These are phyloP conservation scores for Colletotrichum tropicicola DNA, from an alignment of 2,329 filamentous ascomycete species.

Conservation along the genomic window DNA sequence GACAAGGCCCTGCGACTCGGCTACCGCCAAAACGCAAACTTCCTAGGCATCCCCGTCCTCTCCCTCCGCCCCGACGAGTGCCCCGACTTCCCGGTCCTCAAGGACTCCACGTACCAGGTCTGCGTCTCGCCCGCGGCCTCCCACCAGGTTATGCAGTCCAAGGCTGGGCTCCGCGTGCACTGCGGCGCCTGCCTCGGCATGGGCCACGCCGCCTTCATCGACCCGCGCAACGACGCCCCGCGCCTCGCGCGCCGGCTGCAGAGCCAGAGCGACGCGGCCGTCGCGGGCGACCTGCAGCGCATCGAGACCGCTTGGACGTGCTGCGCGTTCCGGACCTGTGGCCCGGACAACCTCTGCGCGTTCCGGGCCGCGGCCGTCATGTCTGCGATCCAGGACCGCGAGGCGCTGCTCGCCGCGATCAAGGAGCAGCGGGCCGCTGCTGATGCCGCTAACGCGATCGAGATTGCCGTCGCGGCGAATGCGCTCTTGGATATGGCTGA, in stretches of 20 bases:
- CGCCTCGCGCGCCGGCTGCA: too few species aligned
- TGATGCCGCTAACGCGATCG: background rate
- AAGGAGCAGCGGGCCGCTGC: background rate
- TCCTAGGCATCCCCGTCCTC: background rate
- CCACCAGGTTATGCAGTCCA: background rate
- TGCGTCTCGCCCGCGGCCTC: background rate
- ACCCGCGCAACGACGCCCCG: background rate
- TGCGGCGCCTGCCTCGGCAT: background rate
- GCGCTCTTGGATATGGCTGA: too few species aligned
- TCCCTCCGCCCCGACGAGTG: background rate
- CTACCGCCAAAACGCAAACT: background rate
- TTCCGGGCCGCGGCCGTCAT: conserved; percentile 7
- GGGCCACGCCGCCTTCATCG: background rate
- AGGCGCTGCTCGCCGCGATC: background rate
- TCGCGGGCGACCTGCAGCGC: background rate
- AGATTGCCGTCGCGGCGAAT: background rate
- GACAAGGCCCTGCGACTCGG: background rate
- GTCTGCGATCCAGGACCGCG: background rate
- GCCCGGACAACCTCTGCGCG: background rate
- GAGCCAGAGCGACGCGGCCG: too few species aligned
- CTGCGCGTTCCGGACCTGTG: background rate
- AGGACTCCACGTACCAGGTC: background rate
- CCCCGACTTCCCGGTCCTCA: background rate
- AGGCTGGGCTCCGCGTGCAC: background rate
- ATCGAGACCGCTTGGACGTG: conserved; percentile 10